These are phyloP conservation scores for Penicillium roqueforti DNA, from an alignment of 495 filamentous ascomycete genomes.

Conservation along the genomic window DNA sequence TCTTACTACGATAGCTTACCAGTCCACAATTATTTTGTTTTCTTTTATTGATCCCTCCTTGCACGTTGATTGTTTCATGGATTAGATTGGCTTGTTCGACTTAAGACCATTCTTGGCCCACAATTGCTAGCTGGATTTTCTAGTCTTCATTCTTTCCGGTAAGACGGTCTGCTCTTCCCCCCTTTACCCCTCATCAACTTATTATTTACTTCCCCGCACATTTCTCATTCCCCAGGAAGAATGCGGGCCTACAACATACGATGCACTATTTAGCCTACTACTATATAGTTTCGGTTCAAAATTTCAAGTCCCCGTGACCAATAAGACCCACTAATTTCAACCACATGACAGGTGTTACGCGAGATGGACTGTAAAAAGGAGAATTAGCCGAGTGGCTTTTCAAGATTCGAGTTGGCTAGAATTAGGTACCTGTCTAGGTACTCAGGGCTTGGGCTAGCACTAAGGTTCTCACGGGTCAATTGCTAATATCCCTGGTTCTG, in stretches of 20 bases:
- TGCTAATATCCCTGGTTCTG: neutral
- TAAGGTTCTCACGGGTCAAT: constrained; percentile 7
- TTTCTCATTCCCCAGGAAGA: constrained; percentile 23
- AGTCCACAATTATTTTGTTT: neutral
- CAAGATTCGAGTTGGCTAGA: neutral
- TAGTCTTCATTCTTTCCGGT: neutral
- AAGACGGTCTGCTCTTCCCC: constrained; percentile 1
- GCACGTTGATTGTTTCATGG: neutral
- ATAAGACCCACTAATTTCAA: constrained; percentile 1
- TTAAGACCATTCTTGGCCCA: neutral
- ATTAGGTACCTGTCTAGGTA: neutral
- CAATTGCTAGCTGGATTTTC: neutral
- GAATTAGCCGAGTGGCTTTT: neutral
- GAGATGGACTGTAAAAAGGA: constrained; percentile 1
- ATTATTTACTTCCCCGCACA: constrained; percentile 15
- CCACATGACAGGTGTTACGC: constrained; percentile 6
- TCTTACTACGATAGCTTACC: constrained; percentile 5
- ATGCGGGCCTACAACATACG: constrained; percentile 17
- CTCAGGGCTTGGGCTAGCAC: constrained; percentile 4
- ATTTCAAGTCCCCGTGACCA: constrained; percentile 6
- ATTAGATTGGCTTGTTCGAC: neutral
- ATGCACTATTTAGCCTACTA: constrained; percentile 7
- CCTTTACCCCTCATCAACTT: constrained; percentile 12
- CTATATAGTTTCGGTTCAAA: constrained; percentile 6
- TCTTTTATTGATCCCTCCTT: neutral